Evolutionary conservation across 768 basidiomycete genomes (phyloP), one percentile per base, ranked within the genome.

Genomic region (Leccinum olivaceopallidum): DNA sequence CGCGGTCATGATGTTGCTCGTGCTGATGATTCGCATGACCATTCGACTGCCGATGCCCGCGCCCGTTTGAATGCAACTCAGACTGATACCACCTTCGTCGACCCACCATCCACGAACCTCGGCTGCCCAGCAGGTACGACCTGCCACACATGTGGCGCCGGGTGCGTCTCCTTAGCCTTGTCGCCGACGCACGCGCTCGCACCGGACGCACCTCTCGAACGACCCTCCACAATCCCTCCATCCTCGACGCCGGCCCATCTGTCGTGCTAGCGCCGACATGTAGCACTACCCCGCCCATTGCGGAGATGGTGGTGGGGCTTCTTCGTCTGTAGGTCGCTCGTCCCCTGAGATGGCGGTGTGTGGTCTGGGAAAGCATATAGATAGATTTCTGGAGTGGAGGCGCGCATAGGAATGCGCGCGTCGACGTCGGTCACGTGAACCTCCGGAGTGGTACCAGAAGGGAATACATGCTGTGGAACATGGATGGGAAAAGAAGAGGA

Each of bases 61-160:
- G 39, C 39, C 8, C 18, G 18, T 42, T 42, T 6, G 39, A 42
- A 8, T 42, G 39, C 8, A n/a, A 42, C 18, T 37, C 24, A 24
- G 24, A 24, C 36, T 37, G 37, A 37, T 14, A 16, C 14, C 37
- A 37, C 37, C 37, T n/a, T 42, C 4, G 39, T 42, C 6, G 39
- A 39, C 16, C 37, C 37, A 7, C 18, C 39, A 24, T 62, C 44
- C 47, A 61, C 14, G 6, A 61, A 63, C 14, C 62, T 58, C 18
- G 68, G 63, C 58, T 75, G 72, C 16, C 71, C 73, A 0, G 62
- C 68, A 0, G 87, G 85, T 1, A 85, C 81, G 48, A 95, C 83
- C 69, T 95, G 92, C 92, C 92, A 95, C 57, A 95, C 86, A 63
- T 94, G 92, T 1, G 92, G 93, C 12, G 90, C 86, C 1, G 90